Percentiles rank a stretch among this genome's conserved stretches.
These are phyloP conservation scores for Claviceps capensis DNA, from an alignment of 2,329 filamentous ascomycete genomes.

Conservation along the genomic window DNA sequence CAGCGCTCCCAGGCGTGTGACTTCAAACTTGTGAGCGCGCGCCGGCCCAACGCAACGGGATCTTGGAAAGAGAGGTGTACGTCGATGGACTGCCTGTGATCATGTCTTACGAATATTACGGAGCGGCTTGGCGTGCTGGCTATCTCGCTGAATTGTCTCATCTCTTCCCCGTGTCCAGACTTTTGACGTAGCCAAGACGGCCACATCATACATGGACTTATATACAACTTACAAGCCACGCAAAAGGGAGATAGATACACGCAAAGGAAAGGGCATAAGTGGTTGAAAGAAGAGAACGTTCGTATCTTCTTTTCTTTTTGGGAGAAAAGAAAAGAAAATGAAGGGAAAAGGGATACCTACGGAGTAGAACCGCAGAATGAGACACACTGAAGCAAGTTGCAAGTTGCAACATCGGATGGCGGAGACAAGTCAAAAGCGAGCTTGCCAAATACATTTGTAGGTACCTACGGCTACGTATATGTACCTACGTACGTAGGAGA, in stretches of 20 bases:
- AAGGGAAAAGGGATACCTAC: neutral
- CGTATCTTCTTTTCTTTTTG: too few relatives aligned
- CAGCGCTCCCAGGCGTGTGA: too few relatives aligned
- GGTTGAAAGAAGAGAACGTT: neutral
- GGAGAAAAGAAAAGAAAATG: neutral
- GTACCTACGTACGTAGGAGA: neutral
- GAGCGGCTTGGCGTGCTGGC: conserved; percentile 1
- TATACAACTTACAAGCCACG: neutral
- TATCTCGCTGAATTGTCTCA: neutral
- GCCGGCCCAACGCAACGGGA: conserved; percentile 2
- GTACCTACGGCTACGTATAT: neutral
- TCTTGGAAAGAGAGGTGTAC: conserved; percentile 1
- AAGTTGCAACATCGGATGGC: too few relatives aligned
- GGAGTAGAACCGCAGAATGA: neutral
- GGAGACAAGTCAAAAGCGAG: neutral
- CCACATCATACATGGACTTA: neutral
- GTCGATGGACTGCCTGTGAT: neutral
- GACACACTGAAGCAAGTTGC: neutral
- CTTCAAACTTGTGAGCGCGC: too few relatives aligned
- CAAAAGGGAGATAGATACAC: neutral
- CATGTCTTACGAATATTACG: neutral
- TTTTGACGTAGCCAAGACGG: neutral
- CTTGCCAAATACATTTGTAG: neutral
- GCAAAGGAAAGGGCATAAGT: neutral
- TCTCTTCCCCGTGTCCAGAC: neutral